Conservation (phyloP, 257 asterid species). For the Rhazya stricta region DNA sequence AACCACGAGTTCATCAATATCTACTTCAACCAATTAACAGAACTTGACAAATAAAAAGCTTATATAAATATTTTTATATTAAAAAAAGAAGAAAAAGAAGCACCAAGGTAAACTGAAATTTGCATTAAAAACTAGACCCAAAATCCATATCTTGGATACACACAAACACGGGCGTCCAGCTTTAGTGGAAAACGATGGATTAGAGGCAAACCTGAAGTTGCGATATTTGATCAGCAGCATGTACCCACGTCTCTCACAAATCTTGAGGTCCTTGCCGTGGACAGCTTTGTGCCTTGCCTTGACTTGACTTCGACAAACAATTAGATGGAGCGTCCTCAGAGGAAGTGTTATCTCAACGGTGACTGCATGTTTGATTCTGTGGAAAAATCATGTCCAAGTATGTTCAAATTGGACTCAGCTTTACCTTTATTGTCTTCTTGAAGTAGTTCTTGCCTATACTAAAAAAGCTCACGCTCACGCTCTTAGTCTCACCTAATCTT, state of each 20-base stretch:
- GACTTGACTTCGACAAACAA: not conserved
- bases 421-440: not conserved
- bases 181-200: not conserved
- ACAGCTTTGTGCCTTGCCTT: slow-evolving; percentile 5
- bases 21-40: too few relatives aligned
- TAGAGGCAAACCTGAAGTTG: slow-evolving; percentile 5
- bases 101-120: too few relatives aligned
- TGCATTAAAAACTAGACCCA: not conserved
- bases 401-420: slow-evolving; percentile 5
- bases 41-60: too few relatives aligned
- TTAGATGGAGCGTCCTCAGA: not conserved
- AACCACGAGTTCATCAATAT: too few relatives aligned
- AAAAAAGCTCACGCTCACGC: not conserved
- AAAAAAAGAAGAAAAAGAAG: too few relatives aligned
- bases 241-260: not conserved
- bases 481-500: not conserved
- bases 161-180: not conserved
- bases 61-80: too few relatives aligned
- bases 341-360: not conserved
- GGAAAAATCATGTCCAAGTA: not conserved
- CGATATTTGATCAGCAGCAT: not conserved
- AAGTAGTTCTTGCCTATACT: slow-evolving; percentile 3
- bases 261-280: not conserved
- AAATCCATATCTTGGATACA: not conserved
- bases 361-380: not conserved